Evolutionary conservation across 768 basidiomycete species (phyloP).

Genomic region (Suillus cothurnatus): DNA sequence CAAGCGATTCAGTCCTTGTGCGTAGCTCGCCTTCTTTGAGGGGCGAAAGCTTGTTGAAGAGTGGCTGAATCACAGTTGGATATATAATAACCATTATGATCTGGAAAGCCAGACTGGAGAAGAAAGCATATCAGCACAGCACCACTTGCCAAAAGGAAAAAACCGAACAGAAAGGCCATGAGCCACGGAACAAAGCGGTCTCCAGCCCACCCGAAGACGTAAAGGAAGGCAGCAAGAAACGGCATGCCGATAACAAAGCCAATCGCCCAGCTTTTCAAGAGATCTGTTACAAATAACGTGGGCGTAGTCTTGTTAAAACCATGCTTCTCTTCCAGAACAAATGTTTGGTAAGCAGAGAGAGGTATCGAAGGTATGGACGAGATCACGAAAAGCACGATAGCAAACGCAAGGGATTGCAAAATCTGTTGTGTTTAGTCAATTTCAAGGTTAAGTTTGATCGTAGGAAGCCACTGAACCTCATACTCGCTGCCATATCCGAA

Average conservation of each 20-base stretch:
- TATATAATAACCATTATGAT: constrained; percentile 81
- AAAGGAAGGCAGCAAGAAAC: constrained; percentile 84
- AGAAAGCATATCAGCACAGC: constrained; percentile 4
- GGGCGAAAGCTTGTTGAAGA: constrained; percentile 97
- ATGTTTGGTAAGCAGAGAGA: constrained; percentile 82
- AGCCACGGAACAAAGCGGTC: constrained; percentile 91
- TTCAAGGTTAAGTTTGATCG: neutral
- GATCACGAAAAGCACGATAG: constrained; percentile 62
- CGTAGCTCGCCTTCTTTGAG: constrained; percentile 78
- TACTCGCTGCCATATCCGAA: constrained; percentile 72
- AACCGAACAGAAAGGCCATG: constrained; percentile 85
- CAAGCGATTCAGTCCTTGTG: constrained; percentile 73
- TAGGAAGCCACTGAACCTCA: constrained; percentile 48
- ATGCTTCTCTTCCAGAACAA: constrained; percentile 92
- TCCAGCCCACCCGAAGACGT: constrained; percentile 92
- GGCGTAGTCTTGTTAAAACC: constrained; percentile 97
- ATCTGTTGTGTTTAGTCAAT: constrained; percentile 57
- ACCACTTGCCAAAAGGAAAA: neutral
- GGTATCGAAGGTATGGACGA: constrained; percentile 75
- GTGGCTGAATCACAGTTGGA: constrained; percentile 87
- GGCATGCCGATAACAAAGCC: constrained; percentile 77
- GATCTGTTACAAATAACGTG: constrained; percentile 71
- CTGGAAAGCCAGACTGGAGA: constrained; percentile 74
- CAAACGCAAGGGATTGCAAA: constrained; percentile 78
- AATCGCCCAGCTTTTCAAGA: constrained; percentile 78